A percentile compares a stretch with the other conserved stretches of the same genome.
These are phyloP conservation scores for Sphaerobolus stellatus DNA, from an alignment of 1,284 basidiomycete species.

Conservation along the genomic window DNA sequence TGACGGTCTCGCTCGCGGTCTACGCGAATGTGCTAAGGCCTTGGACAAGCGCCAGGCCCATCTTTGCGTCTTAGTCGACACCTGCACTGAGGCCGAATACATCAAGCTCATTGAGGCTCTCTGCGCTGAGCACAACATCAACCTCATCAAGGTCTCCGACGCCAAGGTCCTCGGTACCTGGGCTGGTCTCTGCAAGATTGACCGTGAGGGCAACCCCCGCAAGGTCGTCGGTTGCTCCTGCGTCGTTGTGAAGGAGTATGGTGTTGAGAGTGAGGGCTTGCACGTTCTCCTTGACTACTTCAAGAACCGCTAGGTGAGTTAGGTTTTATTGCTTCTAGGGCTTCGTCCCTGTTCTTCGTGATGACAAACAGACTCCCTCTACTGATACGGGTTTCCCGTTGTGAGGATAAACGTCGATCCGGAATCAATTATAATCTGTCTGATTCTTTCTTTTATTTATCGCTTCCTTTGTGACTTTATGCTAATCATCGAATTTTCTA, in stretches of 20 bases:
- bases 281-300: constrained; percentile 97
- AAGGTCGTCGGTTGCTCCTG: constrained; percentile 97
- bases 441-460: constrained; percentile 54
- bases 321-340: constrained; percentile 20
- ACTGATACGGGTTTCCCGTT: constrained; percentile 57
- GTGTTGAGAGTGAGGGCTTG: constrained; percentile 92
- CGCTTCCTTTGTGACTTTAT: no score
- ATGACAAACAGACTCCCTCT: constrained; percentile 90
- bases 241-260: constrained; percentile 98
- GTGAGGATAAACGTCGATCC: constrained; percentile 77
- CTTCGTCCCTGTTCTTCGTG: constrained; percentile 33
- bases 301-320: constrained; percentile 76
- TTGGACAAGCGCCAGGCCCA: constrained; percentile 99
- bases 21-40: constrained; percentile 97
- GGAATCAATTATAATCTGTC: constrained; percentile 80
- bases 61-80: constrained; percentile 98
- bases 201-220: constrained; percentile 97
- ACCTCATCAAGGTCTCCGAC: constrained; percentile 97
- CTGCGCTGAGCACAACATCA: constrained; percentile 98
- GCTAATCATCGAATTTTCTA: no score
- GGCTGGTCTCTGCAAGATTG: constrained; percentile 99
- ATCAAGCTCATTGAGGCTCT: constrained; percentile 99
- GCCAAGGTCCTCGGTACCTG: constrained; percentile 97
- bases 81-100: constrained; percentile 98
- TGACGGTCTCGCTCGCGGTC: constrained; percentile 97